A percentile compares a stretch with the other conserved stretches of the same genome.
phyloP scores from a whole-genome alignment of 164 flowering plant species.

The Cinnamomum micranthum region DNA sequence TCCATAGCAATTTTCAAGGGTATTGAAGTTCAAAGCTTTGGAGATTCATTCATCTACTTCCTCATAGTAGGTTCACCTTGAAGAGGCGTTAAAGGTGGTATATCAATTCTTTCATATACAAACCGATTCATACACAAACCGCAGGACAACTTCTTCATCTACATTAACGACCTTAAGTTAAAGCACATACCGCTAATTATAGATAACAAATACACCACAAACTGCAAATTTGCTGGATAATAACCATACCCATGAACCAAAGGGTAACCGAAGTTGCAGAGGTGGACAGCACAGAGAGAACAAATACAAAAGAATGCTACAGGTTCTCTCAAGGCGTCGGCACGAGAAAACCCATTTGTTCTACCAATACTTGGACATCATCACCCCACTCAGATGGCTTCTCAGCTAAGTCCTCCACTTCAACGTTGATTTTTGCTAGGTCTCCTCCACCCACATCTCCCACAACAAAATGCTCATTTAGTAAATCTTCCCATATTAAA shows the following conservation, averaged over 20 bases:
- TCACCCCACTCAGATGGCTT: constrained; percentile 35
- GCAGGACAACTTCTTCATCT: background rate
- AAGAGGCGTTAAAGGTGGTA: no score
- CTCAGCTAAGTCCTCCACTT: constrained; percentile 45
- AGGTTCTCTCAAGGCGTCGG: background rate
- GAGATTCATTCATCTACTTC: no score
- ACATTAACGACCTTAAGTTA: background rate
- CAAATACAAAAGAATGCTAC: background rate
- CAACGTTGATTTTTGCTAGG: constrained; percentile 29
- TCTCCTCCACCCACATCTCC: constrained; percentile 16
- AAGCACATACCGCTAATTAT: background rate
- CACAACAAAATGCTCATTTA: constrained; percentile 34
- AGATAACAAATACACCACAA: background rate
- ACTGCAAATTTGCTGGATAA: background rate
- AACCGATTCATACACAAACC: background rate
- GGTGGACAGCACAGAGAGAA: background rate
- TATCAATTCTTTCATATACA: no score
- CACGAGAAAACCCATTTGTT: constrained; percentile 18
- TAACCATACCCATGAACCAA: background rate
- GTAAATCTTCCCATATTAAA: constrained; percentile 37
- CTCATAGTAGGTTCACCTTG: no score
- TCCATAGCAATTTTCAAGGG: no score
- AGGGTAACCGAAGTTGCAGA: background rate
- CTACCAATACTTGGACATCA: constrained; percentile 25
- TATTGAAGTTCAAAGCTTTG: no score